Base-by-base conservation (phyloP, 2,329 filamentous ascomycete genomes). In the Didymella pomorum region DNA sequence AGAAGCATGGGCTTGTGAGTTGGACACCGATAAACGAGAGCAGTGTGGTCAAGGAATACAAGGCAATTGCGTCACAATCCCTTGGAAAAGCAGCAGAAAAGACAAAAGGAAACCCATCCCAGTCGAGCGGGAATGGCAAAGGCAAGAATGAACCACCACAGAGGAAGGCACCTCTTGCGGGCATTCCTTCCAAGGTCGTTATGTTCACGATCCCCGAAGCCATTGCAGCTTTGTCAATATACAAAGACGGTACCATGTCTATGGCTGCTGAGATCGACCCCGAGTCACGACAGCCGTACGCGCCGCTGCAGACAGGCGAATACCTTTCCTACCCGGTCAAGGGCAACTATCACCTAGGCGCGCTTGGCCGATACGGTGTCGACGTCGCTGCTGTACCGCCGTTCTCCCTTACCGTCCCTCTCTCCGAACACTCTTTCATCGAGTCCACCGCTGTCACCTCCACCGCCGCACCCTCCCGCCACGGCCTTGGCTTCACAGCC, bases 141-240 rank as follows among this genome's bases (percentile, higher is more conserved):
- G 33, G n/a, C 21, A 50, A 35, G 26, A 26, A 21, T 14, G 23
- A 26, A 20, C 7, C 21, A 8, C 9, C 21, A 11, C 25, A 20
- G 14, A 35, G 14, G 8, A 52, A 43, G 11, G 12, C 20, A 14
- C 23, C 20, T 10, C 11, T 31, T 1, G 5, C 12, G 3, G 33
- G 41, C 18, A 21, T 28, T 3, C 33, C 45, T 31, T 50, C 45
- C 3, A 54, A 33, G 8, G 11, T 42, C n/a, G 9, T 64, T 23
- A 67, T 65, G 63, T 64, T 64, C 53, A 62, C 64, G 1, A 31
- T 48, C 1, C 3, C 33, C 26, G 55, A 65, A 41, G 64, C 64
- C 12, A 35, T 67, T 11, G 46, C 54, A 26, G 41, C 44, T 20
- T 44, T 64, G 14, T 31, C 28, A 1, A 16, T 49, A 11, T 56